Evolutionary conservation across 805 yeast genomes (phyloP).

Genomic region (Ogataea saltuana): DNA sequence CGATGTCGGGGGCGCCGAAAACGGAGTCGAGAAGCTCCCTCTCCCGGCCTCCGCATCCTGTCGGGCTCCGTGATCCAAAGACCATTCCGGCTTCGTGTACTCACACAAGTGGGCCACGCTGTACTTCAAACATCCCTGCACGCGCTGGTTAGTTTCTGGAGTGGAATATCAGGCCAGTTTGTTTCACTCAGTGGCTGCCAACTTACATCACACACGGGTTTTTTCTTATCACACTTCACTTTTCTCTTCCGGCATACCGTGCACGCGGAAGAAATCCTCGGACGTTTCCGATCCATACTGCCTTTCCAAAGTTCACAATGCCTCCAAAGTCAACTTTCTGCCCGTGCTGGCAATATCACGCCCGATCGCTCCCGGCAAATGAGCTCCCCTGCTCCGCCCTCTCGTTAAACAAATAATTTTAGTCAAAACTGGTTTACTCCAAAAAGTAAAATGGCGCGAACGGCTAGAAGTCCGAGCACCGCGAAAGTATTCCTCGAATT

Average conservation of each 20-base stretch:
- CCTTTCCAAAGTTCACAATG: too few species aligned
- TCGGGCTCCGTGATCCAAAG: conserved; percentile 2
- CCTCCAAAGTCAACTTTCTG: too few species aligned
- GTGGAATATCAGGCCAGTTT: too few species aligned
- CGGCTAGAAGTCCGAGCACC: conserved; percentile 2
- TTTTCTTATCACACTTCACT: conserved; percentile 45
- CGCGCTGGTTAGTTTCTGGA: background rate
- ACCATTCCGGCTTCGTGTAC: conserved; percentile 31
- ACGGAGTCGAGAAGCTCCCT: too few species aligned
- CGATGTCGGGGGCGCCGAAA: too few species aligned
- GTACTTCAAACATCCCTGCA: conserved; percentile 28
- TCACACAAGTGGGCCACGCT: conserved; percentile 28
- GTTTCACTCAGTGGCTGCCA: too few species aligned
- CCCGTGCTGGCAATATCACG: too few species aligned
- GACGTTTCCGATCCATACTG: conserved; percentile 7
- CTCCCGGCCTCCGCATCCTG: background rate
- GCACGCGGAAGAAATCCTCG: conserved; percentile 43
- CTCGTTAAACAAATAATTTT: too few species aligned
- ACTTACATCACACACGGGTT: conserved; percentile 39
- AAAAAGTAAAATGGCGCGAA: conserved; percentile 5
- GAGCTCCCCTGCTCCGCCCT: too few species aligned
- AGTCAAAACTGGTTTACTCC: too few species aligned
- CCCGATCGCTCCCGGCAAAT: too few species aligned
- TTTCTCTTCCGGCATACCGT: conserved; percentile 45
- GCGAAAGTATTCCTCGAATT: background rate